phyloP scores from a whole-genome alignment of 768 basidiomycete genomes.

The Dioszegia aurantiaca region DNA sequence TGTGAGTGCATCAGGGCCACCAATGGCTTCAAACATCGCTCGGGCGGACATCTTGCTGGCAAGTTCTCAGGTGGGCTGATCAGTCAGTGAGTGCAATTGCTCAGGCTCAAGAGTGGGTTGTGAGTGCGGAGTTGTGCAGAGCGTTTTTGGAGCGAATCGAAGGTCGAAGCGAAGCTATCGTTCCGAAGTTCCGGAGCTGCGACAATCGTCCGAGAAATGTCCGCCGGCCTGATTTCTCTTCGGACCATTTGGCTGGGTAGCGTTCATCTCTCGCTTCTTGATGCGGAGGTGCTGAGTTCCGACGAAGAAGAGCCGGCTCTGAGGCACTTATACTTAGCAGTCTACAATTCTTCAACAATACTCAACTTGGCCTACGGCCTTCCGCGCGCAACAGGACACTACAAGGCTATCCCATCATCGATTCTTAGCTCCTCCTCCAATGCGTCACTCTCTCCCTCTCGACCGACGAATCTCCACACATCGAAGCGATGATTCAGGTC shows the following conservation, averaged over 20 bases:
- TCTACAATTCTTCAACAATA: too few species aligned
- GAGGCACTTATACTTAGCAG: too few species aligned
- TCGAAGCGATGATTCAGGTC: slow-evolving; percentile 86
- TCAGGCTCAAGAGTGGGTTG: too few species aligned
- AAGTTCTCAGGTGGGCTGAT: too few species aligned
- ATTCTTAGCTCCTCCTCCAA: slow-evolving; percentile 28
- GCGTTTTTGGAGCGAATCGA: too few species aligned
- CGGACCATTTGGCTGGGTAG: too few species aligned
- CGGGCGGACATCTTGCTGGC: slow-evolving; percentile 15
- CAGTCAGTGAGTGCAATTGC: too few species aligned
- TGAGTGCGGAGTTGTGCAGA: too few species aligned
- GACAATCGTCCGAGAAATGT: not conserved
- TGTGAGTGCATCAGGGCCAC: slow-evolving; percentile 25
- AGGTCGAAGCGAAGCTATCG: not conserved
- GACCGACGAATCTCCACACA: slow-evolving; percentile 63
- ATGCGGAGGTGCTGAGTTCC: too few species aligned
- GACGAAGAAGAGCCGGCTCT: too few species aligned
- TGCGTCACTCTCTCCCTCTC: slow-evolving; percentile 17
- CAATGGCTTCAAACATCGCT: slow-evolving; percentile 22
- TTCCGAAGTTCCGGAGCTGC: not conserved
- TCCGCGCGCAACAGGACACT: not conserved
- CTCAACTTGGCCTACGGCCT: too few species aligned
- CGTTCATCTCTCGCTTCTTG: too few species aligned
- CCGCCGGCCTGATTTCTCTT: not conserved
- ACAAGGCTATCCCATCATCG: slow-evolving; percentile 21